phyloP scores from a whole-genome alignment of 2,329 filamentous ascomycete genomes.

The Mycosphaerella sp. region DNA sequence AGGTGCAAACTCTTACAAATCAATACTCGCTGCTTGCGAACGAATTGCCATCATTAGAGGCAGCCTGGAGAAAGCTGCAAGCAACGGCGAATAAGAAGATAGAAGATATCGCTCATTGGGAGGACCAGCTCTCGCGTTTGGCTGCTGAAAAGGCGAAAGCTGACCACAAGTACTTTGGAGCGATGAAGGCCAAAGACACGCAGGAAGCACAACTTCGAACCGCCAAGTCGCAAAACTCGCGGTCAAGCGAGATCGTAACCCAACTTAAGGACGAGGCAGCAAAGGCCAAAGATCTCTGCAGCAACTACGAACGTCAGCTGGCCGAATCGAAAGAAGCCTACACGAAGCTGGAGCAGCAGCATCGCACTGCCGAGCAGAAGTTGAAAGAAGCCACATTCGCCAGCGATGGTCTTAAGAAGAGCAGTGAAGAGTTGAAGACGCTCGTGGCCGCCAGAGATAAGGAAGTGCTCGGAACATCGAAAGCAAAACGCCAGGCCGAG shows the following conservation, averaged over 20 bases:
- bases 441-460: slow-evolving; percentile 71
- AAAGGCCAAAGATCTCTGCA: slow-evolving; percentile 65
- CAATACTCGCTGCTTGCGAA: slow-evolving; percentile 79
- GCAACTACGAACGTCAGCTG: slow-evolving; percentile 86
- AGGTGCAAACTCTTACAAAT: slow-evolving; percentile 66
- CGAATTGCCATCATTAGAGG: slow-evolving; percentile 83
- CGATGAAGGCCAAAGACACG: slow-evolving; percentile 87
- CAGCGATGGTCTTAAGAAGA: slow-evolving; percentile 65
- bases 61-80: slow-evolving; percentile 84
- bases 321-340: slow-evolving; percentile 76
- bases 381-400: slow-evolving; percentile 63
- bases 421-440: slow-evolving; percentile 69
- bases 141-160: slow-evolving; percentile 90
- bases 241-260: slow-evolving; percentile 87
- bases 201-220: slow-evolving; percentile 72
- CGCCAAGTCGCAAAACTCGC: slow-evolving; percentile 73
- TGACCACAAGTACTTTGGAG: slow-evolving; percentile 95
- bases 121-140: slow-evolving; percentile 69
- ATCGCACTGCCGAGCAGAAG: slow-evolving; percentile 67
- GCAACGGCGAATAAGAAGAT: slow-evolving; percentile 81
- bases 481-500: slow-evolving; percentile 54
- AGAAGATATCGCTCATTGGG: slow-evolving; percentile 64
- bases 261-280: slow-evolving; percentile 87
- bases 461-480: slow-evolving; percentile 57
- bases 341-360: slow-evolving; percentile 61